These are phyloP conservation scores for Globisporangium heterothallicum DNA, from an alignment of 352 stramenopile species.

Conservation along the genomic window DNA sequence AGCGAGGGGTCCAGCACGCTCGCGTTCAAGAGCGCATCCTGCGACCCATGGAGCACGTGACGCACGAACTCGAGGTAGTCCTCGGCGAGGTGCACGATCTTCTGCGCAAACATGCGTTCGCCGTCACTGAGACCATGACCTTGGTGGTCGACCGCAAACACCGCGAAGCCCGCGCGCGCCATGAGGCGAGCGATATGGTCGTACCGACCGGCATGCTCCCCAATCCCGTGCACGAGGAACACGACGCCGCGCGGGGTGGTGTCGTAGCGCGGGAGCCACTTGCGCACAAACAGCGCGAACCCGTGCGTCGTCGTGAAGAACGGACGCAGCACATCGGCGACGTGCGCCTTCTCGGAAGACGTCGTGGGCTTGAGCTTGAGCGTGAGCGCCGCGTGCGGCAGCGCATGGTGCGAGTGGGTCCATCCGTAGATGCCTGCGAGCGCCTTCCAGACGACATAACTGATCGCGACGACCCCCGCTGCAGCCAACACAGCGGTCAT, in stretches of 20 bases:
- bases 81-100: conserved; percentile 36
- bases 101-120: conserved; percentile 44
- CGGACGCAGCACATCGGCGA: conserved; percentile 17
- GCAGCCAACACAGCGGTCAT: conserved; percentile 13
- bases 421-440: conserved; percentile 2
- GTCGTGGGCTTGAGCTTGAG: background rate
- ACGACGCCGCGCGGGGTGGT: conserved; percentile 24
- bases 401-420: conserved; percentile 12
- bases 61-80: conserved; percentile 54
- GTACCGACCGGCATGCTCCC: conserved; percentile 46
- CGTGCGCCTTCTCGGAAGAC: background rate
- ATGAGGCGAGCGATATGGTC: conserved; percentile 39
- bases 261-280: conserved; percentile 32
- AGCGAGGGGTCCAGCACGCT: conserved; percentile 24
- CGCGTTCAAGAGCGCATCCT: conserved; percentile 10
- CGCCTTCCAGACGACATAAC: conserved; percentile 13
- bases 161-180: conserved; percentile 31
- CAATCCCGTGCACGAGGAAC: conserved; percentile 54
- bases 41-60: conserved; percentile 24
- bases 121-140: conserved; percentile 55
- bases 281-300: conserved; percentile 38
- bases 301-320: conserved; percentile 34
- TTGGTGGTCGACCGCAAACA: conserved; percentile 58
- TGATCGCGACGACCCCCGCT: conserved; percentile 13
- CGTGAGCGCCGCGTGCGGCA: conserved; percentile 12